Evolutionary conservation across 805 yeast genomes (phyloP), one percentile per base, ranked within the genome.

Genomic region (Blastobotrys robertii): DNA sequence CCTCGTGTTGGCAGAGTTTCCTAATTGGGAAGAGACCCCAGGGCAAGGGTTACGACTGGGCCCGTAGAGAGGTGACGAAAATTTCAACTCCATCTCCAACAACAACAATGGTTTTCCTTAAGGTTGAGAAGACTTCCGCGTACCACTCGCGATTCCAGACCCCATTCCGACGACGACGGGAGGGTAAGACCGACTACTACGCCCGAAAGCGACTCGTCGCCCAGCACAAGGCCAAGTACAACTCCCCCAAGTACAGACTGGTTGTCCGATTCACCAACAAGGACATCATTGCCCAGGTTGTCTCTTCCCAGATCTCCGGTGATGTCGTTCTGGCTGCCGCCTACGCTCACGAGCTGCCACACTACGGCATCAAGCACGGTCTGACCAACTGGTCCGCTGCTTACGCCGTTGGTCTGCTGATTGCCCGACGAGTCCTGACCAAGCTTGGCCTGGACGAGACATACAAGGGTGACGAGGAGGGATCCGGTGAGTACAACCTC

Each of bases 351-450:
- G 98, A 92, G 78, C 81, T 92, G 66, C 97, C 97, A 77, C 78
- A 74, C 67, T 92, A 85, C 80, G 98, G 98, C 68, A 86, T 92
- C 67, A 77, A 76, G 67, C 95, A 85, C 74, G 98, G 98, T 83
- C 81, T 92, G 71, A 90, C 98, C 70, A 92, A 92, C 94, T 92
- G 98, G 98, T 76, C 98, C 52, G 97, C 98, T 69, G 97, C 96
- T 70, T 92, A 92, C 78, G 97, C 97, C 65, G 84, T 85, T 63
- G 98, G 98, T 81, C 77, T 92, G 60, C 79, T 92, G 69, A 81
- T 92, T 67, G 98, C 98, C 74, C 88, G 98, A 82, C 90, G 98
- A 81, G 85, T 95, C 54, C 81, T 92, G 69, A 82, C 85, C 74
- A 92, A 92, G 80, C 83, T 92, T 66, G 95, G 95, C 63, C 81